A percentile compares a stretch with the other conserved stretches of the same genome.
Evolutionary conservation across 1,284 basidiomycete genomes (phyloP).

Genomic region (Papiliotrema terrestris): DNA sequence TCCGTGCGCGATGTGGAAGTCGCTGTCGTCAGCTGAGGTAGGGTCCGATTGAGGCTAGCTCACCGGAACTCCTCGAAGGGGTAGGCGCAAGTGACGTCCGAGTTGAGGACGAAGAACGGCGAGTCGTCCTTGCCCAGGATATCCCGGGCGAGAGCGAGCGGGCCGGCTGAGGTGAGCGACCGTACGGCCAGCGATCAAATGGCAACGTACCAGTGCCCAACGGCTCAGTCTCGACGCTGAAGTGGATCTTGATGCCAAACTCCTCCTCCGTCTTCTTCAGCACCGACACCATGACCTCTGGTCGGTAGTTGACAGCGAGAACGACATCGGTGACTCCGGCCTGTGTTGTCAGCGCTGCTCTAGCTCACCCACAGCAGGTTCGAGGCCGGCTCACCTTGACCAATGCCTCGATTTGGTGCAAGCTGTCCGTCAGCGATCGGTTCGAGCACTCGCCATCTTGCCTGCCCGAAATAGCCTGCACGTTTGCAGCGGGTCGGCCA

Average conservation of each 20-base stretch:
- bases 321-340: conserved; percentile 57
- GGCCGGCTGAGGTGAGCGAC: conserved; percentile 48
- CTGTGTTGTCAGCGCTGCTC: conserved; percentile 21
- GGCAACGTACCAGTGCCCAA: conserved; percentile 52
- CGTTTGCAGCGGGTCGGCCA: background rate
- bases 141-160: conserved; percentile 54
- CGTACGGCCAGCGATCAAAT: background rate
- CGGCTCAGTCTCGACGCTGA: conserved; percentile 56
- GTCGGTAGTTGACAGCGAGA: conserved; percentile 56
- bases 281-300: conserved; percentile 56
- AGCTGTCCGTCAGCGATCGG: conserved; percentile 27
- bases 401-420: conserved; percentile 56
- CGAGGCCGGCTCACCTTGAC: conserved; percentile 48
- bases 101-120: conserved; percentile 58
- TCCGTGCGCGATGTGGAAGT: conserved; percentile 56
- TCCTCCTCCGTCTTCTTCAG: conserved; percentile 55
- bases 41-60: conserved; percentile 6
- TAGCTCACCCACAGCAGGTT: background rate
- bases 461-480: background rate
- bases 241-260: conserved; percentile 56
- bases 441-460: background rate
- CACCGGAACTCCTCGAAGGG: conserved; percentile 54
- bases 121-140: conserved; percentile 56
- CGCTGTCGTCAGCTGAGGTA: conserved; percentile 28
- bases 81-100: conserved; percentile 56